These are phyloP conservation scores for Lonicera japonica DNA, from an alignment of 129 eudicot genomes.

Conservation along the genomic window DNA sequence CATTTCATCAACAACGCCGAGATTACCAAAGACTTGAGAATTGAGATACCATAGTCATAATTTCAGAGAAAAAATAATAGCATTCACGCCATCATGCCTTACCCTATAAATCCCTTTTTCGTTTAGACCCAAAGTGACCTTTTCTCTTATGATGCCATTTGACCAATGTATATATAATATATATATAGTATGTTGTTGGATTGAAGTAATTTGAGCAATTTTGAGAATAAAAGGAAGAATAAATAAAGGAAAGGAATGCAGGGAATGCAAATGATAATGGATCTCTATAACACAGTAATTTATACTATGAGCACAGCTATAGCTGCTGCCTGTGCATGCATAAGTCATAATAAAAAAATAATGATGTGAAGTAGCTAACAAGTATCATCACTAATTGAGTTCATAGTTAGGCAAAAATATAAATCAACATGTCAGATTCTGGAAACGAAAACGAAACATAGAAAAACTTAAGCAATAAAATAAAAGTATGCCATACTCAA, in stretches of 20 bases:
- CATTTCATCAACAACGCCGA: too few relatives aligned
- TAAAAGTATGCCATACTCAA: slow-evolving; percentile 65
- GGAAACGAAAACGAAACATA: not conserved
- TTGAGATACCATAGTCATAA: too few relatives aligned
- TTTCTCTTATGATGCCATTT: too few relatives aligned
- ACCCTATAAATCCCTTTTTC: too few relatives aligned
- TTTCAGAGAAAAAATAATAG: too few relatives aligned
- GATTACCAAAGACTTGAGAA: too few relatives aligned
- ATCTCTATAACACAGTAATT: not conserved
- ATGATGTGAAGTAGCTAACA: not conserved
- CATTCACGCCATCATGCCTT: too few relatives aligned
- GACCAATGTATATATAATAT: not conserved
- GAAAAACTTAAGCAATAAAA: not conserved
- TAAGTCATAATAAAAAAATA: too few relatives aligned
- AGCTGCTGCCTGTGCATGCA: too few relatives aligned
- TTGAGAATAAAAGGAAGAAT: not conserved
- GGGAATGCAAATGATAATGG: not conserved
- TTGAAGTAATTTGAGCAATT: not conserved
- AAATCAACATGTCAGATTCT: not conserved
- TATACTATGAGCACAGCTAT: not conserved
- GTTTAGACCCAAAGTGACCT: too few relatives aligned
- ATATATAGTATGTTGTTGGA: not conserved
- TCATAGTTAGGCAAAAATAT: not conserved
- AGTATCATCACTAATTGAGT: not conserved
- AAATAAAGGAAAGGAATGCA: not conserved